A percentile compares a stretch with the other conserved stretches of the same genome.
These are phyloP conservation scores for Psophocarpus tetragonolobus DNA, from an alignment of 306 rosid species.

Conservation along the genomic window DNA sequence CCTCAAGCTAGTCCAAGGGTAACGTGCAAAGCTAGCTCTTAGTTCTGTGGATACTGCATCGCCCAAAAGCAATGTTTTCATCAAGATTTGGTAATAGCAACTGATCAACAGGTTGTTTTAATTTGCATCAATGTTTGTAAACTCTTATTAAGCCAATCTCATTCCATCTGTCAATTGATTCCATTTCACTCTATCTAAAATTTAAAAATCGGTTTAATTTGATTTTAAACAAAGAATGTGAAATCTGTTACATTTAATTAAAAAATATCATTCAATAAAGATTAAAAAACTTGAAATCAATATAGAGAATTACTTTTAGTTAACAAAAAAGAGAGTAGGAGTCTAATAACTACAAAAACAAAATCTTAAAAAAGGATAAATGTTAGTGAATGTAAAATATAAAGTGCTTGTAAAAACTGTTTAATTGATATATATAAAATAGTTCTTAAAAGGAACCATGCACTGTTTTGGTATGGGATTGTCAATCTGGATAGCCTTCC, in stretches of 20 bases:
- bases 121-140: neutral
- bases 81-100: neutral
- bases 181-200: neutral
- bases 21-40: neutral
- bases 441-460: no score
- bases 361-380: neutral
- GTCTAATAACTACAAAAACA: neutral
- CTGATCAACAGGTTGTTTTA: neutral
- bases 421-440: neutral
- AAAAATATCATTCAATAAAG: no score
- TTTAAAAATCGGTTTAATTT: neutral
- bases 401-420: neutral
- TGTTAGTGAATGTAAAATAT: neutral
- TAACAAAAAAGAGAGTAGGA: no score
- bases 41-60: neutral
- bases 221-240: neutral
- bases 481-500: neutral
- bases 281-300: neutral
- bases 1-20: neutral
- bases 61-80: neutral
- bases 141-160: no score
- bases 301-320: no score
- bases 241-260: neutral
- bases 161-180: no score
- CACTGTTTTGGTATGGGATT: neutral